These are phyloP conservation scores for Abrus precatorius DNA, from an alignment of 306 rosid genomes.

Conservation along the genomic window DNA sequence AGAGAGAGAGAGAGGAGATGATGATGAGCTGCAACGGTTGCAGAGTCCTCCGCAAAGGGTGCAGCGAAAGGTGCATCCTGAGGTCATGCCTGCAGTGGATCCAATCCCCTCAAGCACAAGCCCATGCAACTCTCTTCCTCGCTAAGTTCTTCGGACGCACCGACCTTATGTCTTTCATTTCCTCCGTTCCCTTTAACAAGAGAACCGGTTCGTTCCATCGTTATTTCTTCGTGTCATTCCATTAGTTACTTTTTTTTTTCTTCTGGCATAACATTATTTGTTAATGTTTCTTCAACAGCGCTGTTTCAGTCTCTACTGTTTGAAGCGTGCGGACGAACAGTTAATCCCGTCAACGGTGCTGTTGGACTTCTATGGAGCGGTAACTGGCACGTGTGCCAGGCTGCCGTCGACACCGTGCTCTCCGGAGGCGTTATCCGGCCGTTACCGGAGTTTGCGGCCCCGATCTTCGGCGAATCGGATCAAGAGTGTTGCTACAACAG, in stretches of 20 bases:
- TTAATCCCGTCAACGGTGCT: constrained; percentile 82
- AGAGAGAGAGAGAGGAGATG: no score
- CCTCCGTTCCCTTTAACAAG: constrained; percentile 65
- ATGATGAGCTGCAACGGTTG: constrained; percentile 86
- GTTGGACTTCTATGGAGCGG: constrained; percentile 70
- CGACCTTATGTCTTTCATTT: constrained; percentile 70
- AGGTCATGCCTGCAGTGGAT: constrained; percentile 73
- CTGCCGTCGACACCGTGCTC: constrained; percentile 68
- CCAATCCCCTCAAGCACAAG: constrained; percentile 67
- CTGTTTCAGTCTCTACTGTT: constrained; percentile 75
- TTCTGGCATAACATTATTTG: no score
- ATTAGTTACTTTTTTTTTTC: no score
- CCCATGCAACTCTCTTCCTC: constrained; percentile 73
- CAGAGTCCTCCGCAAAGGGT: constrained; percentile 76
- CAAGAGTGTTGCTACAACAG: no score
- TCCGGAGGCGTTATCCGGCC: constrained; percentile 62
- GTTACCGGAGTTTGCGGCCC: constrained; percentile 36
- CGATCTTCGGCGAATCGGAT: not conserved
- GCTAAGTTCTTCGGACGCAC: constrained; percentile 84
- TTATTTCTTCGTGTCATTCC: no score
- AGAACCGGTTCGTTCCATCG: constrained; percentile 52
- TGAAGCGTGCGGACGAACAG: constrained; percentile 81
- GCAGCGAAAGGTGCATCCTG: constrained; percentile 66
- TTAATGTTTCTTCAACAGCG: constrained; percentile 44
- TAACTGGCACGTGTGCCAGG: constrained; percentile 75